These are phyloP conservation scores for Sugiyamaella novakii DNA, from an alignment of 1,139 yeast species.

Conservation along the genomic window DNA sequence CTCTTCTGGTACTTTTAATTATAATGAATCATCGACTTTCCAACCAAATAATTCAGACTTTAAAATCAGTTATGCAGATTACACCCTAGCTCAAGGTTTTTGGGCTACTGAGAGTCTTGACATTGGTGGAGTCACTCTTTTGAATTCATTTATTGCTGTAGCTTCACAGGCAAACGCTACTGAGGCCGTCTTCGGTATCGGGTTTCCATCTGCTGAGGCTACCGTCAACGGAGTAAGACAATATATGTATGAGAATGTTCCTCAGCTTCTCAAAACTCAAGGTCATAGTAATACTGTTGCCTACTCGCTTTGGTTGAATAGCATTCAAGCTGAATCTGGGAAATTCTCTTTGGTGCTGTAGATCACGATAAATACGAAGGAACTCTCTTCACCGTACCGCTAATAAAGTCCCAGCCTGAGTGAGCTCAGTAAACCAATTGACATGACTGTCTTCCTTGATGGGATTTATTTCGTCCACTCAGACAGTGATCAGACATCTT, in stretches of 20 bases:
- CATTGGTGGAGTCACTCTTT: constrained; percentile 44
- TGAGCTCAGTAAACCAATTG: constrained; percentile 26
- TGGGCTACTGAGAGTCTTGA: constrained; percentile 52
- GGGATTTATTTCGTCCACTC: constrained; percentile 23
- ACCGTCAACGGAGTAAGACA: constrained; percentile 1
- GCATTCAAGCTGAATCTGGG: constrained; percentile 47
- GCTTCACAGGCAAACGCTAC: constrained; percentile 50
- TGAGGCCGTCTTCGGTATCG: constrained; percentile 55
- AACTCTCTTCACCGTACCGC: constrained; percentile 35
- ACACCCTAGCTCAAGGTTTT: constrained; percentile 48
- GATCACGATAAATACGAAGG: constrained; percentile 59
- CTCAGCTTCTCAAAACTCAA: constrained; percentile 46
- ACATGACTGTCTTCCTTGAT: constrained; percentile 29
- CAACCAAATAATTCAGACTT: constrained; percentile 30
- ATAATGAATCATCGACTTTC: constrained; percentile 26
- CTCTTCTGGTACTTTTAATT: constrained; percentile 29
- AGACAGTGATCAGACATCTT: constrained; percentile 17
- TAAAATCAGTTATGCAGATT: constrained; percentile 62
- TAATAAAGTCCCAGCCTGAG: constrained; percentile 23
- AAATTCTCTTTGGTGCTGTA: constrained; percentile 60
- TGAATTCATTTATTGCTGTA: constrained; percentile 49
- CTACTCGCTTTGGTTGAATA: constrained; percentile 58
- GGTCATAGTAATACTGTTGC: constrained; percentile 48
- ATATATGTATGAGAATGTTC: constrained; percentile 34
- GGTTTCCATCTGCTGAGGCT: constrained; percentile 29